Evolutionary conservation across 1,284 basidiomycete genomes (phyloP).

Genomic region (Malassezia cuniculi): DNA sequence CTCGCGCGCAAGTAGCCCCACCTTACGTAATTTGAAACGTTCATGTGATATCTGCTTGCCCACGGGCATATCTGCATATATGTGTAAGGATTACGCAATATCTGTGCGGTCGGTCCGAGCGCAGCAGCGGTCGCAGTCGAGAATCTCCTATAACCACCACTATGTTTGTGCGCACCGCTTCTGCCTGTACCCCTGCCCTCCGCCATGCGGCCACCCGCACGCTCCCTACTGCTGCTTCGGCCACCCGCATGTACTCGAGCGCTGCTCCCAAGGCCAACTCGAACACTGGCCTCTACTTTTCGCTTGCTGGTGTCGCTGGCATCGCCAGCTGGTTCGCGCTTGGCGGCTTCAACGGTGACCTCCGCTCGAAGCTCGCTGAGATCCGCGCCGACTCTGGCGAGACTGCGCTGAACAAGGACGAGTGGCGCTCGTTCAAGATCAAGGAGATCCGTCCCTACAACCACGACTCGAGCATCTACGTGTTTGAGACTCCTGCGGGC

Average conservation of each 20-base stretch:
- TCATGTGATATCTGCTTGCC: too few relatives aligned
- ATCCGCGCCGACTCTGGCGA: slow-evolving; percentile 8
- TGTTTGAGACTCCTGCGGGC: slow-evolving; percentile 69
- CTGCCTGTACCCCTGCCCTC: background rate
- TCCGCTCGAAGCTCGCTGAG: slow-evolving; percentile 24
- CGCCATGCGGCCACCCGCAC: slow-evolving; percentile 1
- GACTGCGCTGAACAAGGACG: slow-evolving; percentile 49
- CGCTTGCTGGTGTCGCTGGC: slow-evolving; percentile 36
- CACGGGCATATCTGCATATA: too few relatives aligned
- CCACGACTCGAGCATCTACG: slow-evolving; percentile 63
- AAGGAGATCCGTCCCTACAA: slow-evolving; percentile 78
- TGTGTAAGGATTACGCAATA: too few relatives aligned
- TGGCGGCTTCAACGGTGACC: slow-evolving; percentile 30
- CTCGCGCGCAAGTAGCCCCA: too few relatives aligned
- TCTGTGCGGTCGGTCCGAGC: too few relatives aligned
- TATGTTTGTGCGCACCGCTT: slow-evolving; percentile 4
- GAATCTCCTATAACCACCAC: too few relatives aligned
- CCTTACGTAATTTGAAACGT: too few relatives aligned
- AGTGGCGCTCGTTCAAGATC: slow-evolving; percentile 67
- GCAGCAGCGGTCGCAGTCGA: too few relatives aligned
- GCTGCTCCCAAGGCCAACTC: slow-evolving; percentile 3
- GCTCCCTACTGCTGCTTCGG: slow-evolving; percentile 1
- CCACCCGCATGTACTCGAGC: slow-evolving; percentile 2
- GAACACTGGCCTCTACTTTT: slow-evolving; percentile 33
- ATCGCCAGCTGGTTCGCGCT: slow-evolving; percentile 36